Evolutionary conservation across 495 filamentous ascomycete species (phyloP).

Genomic region (Podospora australis): DNA sequence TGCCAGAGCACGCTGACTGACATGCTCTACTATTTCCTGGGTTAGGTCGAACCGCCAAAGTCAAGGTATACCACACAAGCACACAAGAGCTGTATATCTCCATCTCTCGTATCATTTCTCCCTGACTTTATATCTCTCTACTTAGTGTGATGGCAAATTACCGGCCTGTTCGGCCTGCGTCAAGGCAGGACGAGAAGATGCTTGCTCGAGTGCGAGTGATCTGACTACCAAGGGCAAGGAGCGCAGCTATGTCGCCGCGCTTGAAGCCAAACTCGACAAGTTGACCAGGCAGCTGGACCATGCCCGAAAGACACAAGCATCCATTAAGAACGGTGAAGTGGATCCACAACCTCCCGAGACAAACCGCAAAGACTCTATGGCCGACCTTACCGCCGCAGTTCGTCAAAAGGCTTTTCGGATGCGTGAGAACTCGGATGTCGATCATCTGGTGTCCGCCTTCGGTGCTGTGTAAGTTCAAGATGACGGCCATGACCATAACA

Average conservation of each 20-base stretch:
- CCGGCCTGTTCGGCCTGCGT: conserved; percentile 92
- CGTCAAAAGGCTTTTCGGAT: conserved; percentile 52
- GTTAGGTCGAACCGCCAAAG: conserved; percentile 72
- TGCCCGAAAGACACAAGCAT: conserved; percentile 52
- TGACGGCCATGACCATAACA: not conserved
- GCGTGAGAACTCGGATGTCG: conserved; percentile 67
- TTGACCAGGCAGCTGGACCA: conserved; percentile 66
- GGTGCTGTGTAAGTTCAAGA: conserved; percentile 57
- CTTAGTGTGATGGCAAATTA: conserved; percentile 83
- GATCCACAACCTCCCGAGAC: conserved; percentile 25
- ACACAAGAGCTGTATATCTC: not conserved
- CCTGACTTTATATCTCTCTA: conserved; percentile 3
- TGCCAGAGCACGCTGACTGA: too few relatives aligned
- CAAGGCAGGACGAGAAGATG: conserved; percentile 67
- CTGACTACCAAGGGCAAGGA: conserved; percentile 93
- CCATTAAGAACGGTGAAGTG: conserved; percentile 42
- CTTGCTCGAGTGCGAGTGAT: conserved; percentile 90
- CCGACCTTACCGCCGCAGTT: conserved; percentile 52
- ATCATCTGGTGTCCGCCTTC: conserved; percentile 75
- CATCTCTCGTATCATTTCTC: not conserved
- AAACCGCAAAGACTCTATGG: conserved; percentile 55
- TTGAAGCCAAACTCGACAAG: conserved; percentile 82
- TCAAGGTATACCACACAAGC: conserved; percentile 47
- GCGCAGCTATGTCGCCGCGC: conserved; percentile 85
- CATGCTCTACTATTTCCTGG: not conserved